Percentiles rank a stretch among this genome's conserved stretches.
phyloP scores from a whole-genome alignment of 805 yeast species.

The Teunomyces stri region DNA sequence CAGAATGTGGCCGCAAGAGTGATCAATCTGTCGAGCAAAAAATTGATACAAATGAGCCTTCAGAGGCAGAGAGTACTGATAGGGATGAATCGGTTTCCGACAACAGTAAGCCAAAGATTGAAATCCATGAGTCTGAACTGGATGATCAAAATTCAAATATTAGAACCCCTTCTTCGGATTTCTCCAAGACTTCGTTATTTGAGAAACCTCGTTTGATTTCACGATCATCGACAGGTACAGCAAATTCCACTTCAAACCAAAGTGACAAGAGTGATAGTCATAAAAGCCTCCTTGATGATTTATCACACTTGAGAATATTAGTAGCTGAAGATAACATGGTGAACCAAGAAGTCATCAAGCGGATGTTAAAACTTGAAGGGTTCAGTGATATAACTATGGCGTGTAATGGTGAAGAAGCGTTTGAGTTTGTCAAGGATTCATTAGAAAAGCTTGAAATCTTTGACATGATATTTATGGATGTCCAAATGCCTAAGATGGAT shows the following conservation, averaged over 20 bases:
- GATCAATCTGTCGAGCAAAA: background rate
- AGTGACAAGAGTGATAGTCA: constrained; percentile 13
- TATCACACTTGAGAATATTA: constrained; percentile 49
- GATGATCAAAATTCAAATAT: constrained; percentile 2
- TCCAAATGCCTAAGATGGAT: constrained; percentile 94
- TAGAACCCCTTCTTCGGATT: background rate
- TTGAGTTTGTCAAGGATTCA: constrained; percentile 57
- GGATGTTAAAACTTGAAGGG: constrained; percentile 88
- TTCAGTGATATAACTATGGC: constrained; percentile 70
- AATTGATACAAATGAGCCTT: background rate
- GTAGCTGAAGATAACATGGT: constrained; percentile 95
- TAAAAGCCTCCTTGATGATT: constrained; percentile 22
- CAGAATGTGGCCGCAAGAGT: background rate
- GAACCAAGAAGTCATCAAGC: constrained; percentile 87
- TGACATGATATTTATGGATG: constrained; percentile 91
- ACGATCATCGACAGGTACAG: constrained; percentile 52
- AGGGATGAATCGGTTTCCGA: background rate
- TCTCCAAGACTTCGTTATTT: constrained; percentile 17
- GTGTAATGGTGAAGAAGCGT: constrained; percentile 88
- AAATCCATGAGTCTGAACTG: background rate
- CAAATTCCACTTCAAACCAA: constrained; percentile 29
- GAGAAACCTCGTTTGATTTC: constrained; percentile 47
- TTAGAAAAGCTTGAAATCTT: constrained; percentile 41
- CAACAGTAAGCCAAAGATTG: background rate
- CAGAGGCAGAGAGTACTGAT: background rate